Percentiles rank a stretch among this genome's conserved stretches.
Evolutionary conservation across 305 asterid species (phyloP).

Genomic region (Fraxinus floribunda): DNA sequence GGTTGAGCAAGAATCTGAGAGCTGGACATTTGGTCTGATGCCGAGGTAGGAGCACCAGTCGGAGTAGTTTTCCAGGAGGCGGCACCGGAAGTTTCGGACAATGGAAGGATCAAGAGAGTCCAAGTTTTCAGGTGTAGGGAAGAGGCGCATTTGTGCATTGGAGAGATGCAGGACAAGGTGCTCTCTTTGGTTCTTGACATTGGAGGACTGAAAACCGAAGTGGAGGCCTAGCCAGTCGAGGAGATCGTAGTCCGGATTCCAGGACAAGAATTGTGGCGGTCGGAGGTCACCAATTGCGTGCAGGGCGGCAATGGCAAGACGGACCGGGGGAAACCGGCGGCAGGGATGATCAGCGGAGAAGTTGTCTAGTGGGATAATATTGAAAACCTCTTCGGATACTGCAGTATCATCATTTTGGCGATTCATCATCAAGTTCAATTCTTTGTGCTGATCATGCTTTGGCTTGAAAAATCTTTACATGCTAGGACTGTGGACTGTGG

Average conservation of each 20-base stretch:
- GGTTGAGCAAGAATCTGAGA: conserved; percentile 51
- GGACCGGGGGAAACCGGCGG: conserved; percentile 85
- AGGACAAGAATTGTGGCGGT: conserved; percentile 68
- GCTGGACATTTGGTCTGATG: conserved; percentile 70
- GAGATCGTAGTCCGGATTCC: conserved; percentile 76
- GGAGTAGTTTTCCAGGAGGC: conserved; percentile 63
- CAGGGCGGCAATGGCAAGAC: conserved; percentile 80
- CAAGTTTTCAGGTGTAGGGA: conserved; percentile 63
- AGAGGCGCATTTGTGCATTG: conserved; percentile 65
- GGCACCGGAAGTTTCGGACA: conserved; percentile 75
- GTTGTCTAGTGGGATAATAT: conserved; percentile 80
- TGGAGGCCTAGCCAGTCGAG: conserved; percentile 85
- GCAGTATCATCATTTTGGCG: neutral
- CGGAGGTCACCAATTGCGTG: conserved; percentile 83
- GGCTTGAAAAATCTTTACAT: neutral
- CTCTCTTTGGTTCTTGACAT: conserved; percentile 83
- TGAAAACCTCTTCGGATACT: conserved; percentile 49
- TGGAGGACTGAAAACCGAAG: conserved; percentile 85
- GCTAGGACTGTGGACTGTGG: neutral
- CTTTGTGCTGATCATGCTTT: neutral
- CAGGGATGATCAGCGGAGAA: conserved; percentile 95
- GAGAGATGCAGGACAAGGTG: conserved; percentile 84
- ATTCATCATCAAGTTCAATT: neutral
- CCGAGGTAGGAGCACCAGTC: conserved; percentile 83
- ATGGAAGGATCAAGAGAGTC: conserved; percentile 66